Conservation (phyloP, 257 asterid genomes). For the Thymus quinquecostatus region DNA sequence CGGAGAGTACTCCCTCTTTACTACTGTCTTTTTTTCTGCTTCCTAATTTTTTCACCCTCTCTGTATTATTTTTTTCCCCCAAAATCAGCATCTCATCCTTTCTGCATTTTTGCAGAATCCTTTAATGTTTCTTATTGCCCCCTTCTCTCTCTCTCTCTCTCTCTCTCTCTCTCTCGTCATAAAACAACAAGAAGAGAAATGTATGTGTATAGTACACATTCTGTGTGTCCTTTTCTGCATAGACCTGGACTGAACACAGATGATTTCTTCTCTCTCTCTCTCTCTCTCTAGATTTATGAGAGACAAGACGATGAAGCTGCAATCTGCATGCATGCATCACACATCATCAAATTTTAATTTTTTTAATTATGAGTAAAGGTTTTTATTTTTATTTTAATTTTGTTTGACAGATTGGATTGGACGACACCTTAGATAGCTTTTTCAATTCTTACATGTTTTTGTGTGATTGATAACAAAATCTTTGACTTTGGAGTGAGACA, state of each 20-base stretch:
- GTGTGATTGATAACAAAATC: slow-evolving; percentile 22
- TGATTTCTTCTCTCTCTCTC: not conserved
- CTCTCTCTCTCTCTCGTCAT: not conserved
- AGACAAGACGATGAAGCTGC: slow-evolving; percentile 42
- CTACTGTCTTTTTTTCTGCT: slow-evolving; percentile 32
- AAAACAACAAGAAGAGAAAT: no score
- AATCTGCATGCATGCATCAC: slow-evolving; percentile 44
- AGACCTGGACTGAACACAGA: slow-evolving; percentile 28
- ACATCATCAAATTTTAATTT: slow-evolving; percentile 4
- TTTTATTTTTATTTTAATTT: not conserved
- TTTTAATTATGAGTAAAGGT: no score
- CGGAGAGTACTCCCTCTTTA: slow-evolving; percentile 22
- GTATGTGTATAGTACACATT: not conserved
- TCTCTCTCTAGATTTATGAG: not conserved
- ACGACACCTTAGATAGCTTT: slow-evolving; percentile 11
- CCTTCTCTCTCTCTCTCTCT: not conserved
- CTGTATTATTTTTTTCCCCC: slow-evolving; percentile 15
- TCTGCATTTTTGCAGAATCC: slow-evolving; percentile 2
- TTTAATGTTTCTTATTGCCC: not conserved
- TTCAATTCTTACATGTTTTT: slow-evolving; percentile 2
- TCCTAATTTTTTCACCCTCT: slow-evolving; percentile 26
- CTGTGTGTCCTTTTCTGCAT: slow-evolving; percentile 32
- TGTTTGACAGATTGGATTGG: slow-evolving; percentile 36
- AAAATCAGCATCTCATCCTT: slow-evolving; percentile 23
- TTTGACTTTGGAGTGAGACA: slow-evolving; percentile 35